These are phyloP conservation scores for Solanum infundibuliforme DNA, from an alignment of 257 asterid species.

Conservation along the genomic window DNA sequence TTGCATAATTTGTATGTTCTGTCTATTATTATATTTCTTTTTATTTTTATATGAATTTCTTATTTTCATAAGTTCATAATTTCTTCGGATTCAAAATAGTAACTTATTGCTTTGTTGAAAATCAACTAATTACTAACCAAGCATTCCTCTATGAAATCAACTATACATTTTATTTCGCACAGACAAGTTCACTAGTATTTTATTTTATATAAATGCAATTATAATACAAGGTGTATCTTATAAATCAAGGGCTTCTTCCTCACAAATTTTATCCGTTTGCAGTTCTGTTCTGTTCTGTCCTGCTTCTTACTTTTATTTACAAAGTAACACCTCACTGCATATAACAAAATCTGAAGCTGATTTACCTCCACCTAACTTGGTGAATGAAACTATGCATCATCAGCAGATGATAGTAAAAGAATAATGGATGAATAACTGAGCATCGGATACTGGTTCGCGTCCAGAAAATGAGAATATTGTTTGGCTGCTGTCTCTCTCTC, in stretches of 20 bases:
- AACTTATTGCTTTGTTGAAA: not conserved
- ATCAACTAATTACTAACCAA: not conserved
- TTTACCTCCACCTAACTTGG: not conserved
- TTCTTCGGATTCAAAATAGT: too few relatives aligned
- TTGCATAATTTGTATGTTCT: too few relatives aligned
- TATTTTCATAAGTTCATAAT: too few relatives aligned
- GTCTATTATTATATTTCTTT: too few relatives aligned
- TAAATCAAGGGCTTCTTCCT: not conserved
- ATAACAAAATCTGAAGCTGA: not conserved
- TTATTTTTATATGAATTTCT: too few relatives aligned
- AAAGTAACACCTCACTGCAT: not conserved
- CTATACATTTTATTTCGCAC: not conserved
- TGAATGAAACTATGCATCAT: not conserved
- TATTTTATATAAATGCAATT: not conserved
- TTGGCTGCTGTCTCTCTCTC: slow-evolving; percentile 32
- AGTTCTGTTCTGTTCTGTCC: not conserved
- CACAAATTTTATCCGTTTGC: not conserved
- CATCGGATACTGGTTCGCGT: slow-evolving; percentile 74
- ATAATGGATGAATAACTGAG: slow-evolving; percentile 78
- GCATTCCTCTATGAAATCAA: not conserved
- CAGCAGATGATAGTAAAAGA: slow-evolving; percentile 44
- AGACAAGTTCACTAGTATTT: not conserved
- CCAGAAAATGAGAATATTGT: slow-evolving; percentile 85
- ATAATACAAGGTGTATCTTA: not conserved
- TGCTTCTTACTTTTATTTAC: not conserved